phyloP scores from a whole-genome alignment of 208 protist genomes.

The Trypanosoma theileri region DNA sequence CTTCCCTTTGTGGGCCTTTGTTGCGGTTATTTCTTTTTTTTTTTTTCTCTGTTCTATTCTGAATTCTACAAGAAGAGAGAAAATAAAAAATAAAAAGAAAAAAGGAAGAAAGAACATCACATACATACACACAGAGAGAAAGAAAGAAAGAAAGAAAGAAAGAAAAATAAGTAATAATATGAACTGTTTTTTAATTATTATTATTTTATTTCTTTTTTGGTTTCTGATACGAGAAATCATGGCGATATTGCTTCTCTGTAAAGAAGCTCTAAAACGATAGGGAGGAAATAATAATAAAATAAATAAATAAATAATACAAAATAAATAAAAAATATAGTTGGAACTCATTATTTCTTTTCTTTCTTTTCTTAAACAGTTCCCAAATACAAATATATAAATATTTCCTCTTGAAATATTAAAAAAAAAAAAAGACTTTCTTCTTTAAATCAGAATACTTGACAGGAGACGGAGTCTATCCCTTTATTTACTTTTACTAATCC shows the following conservation, averaged over 20 bases:
- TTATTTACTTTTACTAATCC: too few species aligned
- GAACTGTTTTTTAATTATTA: not conserved
- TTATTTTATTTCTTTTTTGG: not conserved
- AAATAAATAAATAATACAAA: not conserved
- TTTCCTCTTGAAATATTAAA: too few species aligned
- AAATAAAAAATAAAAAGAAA: conserved; percentile 11
- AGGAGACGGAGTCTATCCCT: too few species aligned
- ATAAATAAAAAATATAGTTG: not conserved
- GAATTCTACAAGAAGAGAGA: conserved; percentile 2
- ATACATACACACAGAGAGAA: conserved; percentile 6
- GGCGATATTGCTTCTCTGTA: too few species aligned
- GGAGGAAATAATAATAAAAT: too few species aligned
- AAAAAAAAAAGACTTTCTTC: too few species aligned
- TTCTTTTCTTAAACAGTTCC: not conserved
- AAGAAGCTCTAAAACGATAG: too few species aligned
- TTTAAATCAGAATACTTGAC: too few species aligned
- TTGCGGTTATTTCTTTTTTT: conserved; percentile 8
- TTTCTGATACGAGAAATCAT: too few species aligned
- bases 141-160: conserved; percentile 8
- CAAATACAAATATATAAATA: too few species aligned
- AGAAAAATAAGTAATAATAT: conserved; percentile 3
- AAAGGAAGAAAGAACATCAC: conserved; percentile 9
- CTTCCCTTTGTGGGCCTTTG: conserved; percentile 11
- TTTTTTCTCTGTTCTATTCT: conserved; percentile 3
- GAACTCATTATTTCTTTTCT: not conserved